Evolutionary conservation across 768 basidiomycete species (phyloP), one percentile per base, ranked within the genome.

Genomic region (Cyclocybe cylindracea): DNA sequence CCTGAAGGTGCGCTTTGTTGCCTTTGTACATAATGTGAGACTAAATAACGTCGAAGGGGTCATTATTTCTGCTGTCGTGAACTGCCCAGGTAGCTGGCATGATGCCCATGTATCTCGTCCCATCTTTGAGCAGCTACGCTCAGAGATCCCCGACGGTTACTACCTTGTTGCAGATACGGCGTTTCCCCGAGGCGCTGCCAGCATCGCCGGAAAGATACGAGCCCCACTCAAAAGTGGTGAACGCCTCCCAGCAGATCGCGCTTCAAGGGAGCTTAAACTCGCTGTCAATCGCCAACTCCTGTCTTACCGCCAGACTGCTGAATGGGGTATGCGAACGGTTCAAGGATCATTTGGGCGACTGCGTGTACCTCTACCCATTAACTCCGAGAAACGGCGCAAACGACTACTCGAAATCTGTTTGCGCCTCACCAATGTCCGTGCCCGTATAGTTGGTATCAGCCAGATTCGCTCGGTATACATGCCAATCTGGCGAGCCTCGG

Each of bases 71-170:
- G 66, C 66, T 1, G 51, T 54, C 6, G 45, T 73, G 31, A 78
- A 78, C 60, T 62, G 61, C 0, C 71, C 73, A n/a, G 70, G 72
- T 7, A 72, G 70, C 43, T 72, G 70, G 72, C 71, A 76, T 58
- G 68, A 76, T 50, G 59, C 70, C 13, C 61, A 56, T 34, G 63
- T 75, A n/a, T 68, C 73, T 11, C 55, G 58, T 5, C 60, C 59
- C 1, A 66, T 76, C 14, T 75, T 70, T 50, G 39, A 65, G 4
- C 55, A 60, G 36, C 61, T 77, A 10, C 51, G 46, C 3, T 54
- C 48, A 1, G 13, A 57, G 0, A 74, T 69, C 13, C 75, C 70
- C 0, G 57, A 63, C 0, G 66, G 65, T 0, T 75, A 61, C 48
- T 77, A 67, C 51, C 59, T 76, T 16, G 63, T 75, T 29, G 65